Evolutionary conservation across 306 rosid genomes (phyloP).

Genomic region (Gynostemma pentaphyllum): DNA sequence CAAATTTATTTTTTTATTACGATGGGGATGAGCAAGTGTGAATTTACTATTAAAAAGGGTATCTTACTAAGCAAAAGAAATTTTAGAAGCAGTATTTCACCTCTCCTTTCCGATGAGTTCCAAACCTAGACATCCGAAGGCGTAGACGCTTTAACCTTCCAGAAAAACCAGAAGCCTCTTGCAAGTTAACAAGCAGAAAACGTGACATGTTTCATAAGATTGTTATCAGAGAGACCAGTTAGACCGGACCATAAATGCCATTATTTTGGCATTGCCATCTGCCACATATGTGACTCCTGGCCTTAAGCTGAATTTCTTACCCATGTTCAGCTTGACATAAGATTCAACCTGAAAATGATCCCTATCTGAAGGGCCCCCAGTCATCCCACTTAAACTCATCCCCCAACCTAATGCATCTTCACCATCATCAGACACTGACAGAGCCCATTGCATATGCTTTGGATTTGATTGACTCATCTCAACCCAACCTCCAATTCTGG

Average conservation of each 20-base stretch:
- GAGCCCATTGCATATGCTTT: constrained; percentile 43
- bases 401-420: constrained; percentile 85
- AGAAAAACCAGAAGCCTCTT: neutral
- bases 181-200: neutral
- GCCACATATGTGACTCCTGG: constrained; percentile 58
- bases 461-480: constrained; percentile 48
- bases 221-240: constrained; percentile 54
- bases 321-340: constrained; percentile 49
- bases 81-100: neutral
- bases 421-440: constrained; percentile 46
- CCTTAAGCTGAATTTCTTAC: constrained; percentile 50
- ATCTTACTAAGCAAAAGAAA: neutral
- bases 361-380: constrained; percentile 23
- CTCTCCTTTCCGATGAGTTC: neutral
- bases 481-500: constrained; percentile 76
- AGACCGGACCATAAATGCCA: constrained; percentile 60
- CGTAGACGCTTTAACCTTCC: neutral
- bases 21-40: too few relatives aligned
- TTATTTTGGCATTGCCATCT: constrained; percentile 38
- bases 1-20: too few relatives aligned
- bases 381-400: constrained; percentile 43
- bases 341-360: constrained; percentile 69
- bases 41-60: too few relatives aligned
- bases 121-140: neutral
- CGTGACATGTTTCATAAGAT: neutral